Conservation (phyloP, 2,329 filamentous ascomycete genomes). For the Phoma sp. region DNA sequence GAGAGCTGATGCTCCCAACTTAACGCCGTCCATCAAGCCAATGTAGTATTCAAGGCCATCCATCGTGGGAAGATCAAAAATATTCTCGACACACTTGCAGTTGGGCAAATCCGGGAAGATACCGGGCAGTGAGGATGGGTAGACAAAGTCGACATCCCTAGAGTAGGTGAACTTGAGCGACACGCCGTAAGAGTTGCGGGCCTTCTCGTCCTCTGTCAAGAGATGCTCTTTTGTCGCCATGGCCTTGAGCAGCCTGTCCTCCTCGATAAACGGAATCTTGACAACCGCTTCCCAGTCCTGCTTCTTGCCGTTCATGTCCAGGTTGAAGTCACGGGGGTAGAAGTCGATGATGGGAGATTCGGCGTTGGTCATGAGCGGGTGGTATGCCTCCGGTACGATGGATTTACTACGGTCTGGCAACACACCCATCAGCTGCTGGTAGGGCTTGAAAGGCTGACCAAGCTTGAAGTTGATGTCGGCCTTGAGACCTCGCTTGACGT, state of each 20-base stretch:
- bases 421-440: constrained; percentile 97
- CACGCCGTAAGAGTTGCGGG: constrained; percentile 88
- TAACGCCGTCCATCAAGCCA: constrained; percentile 81
- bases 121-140: constrained; percentile 85
- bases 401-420: constrained; percentile 96
- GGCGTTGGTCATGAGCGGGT: constrained; percentile 88
- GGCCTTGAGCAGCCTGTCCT: constrained; percentile 79
- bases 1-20: constrained; percentile 80
- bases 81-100: constrained; percentile 93
- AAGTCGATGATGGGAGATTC: constrained; percentile 96
- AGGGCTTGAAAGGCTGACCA: constrained; percentile 92
- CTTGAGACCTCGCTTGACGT: constrained; percentile 85
- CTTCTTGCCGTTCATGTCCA: constrained; percentile 99
- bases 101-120: constrained; percentile 87
- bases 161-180: constrained; percentile 92
- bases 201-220: constrained; percentile 77
- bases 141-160: constrained; percentile 75
- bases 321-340: constrained; percentile 93
- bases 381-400: constrained; percentile 87
- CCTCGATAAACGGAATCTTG: constrained; percentile 98
- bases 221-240: constrained; percentile 84
- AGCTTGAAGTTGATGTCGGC: constrained; percentile 92
- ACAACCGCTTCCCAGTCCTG: constrained; percentile 99
- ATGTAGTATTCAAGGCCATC: constrained; percentile 86
- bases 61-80: constrained; percentile 91